These are phyloP conservation scores for Leccinellum luteum DNA, from an alignment of 768 basidiomycete species.

Conservation along the genomic window DNA sequence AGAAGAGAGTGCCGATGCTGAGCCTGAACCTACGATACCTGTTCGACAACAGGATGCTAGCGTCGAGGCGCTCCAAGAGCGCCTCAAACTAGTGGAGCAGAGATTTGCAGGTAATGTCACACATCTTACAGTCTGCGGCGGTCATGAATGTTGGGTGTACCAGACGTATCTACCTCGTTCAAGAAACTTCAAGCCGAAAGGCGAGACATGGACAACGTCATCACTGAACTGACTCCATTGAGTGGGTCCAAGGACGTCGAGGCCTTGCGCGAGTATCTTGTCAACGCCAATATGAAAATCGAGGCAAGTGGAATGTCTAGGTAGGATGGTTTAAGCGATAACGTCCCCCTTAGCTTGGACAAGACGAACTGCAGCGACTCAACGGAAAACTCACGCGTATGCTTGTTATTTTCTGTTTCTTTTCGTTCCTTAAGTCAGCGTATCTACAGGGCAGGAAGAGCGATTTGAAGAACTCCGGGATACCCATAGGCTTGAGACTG, in stretches of 20 bases:
- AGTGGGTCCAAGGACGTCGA: conserved; percentile 61
- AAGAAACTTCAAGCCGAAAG: conserved; percentile 74
- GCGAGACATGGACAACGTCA: conserved; percentile 59
- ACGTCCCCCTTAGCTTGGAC: conserved; percentile 47
- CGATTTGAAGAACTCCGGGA: conserved; percentile 83
- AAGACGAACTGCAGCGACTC: conserved; percentile 78
- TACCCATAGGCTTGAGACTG: conserved; percentile 74
- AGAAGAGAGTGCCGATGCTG: neutral
- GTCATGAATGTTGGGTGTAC: conserved; percentile 5
- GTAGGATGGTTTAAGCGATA: neutral
- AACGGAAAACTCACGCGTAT: conserved; percentile 70
- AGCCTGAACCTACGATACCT: neutral
- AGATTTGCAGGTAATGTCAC: conserved; percentile 61
- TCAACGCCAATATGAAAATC: conserved; percentile 60
- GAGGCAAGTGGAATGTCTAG: conserved; percentile 49
- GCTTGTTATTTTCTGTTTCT: conserved; percentile 20
- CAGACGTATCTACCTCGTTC: conserved; percentile 79
- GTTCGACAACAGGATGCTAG: conserved; percentile 19
- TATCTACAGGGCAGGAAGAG: conserved; percentile 69
- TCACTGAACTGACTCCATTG: conserved; percentile 71
- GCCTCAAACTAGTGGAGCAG: conserved; percentile 70
- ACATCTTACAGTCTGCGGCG: neutral
- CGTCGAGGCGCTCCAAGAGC: conserved; percentile 61
- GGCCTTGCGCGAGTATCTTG: conserved; percentile 71
- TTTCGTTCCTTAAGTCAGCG: conserved; percentile 2